phyloP scores from a whole-genome alignment of 2,329 filamentous ascomycete species.

The Mycocentrospora acerina region DNA sequence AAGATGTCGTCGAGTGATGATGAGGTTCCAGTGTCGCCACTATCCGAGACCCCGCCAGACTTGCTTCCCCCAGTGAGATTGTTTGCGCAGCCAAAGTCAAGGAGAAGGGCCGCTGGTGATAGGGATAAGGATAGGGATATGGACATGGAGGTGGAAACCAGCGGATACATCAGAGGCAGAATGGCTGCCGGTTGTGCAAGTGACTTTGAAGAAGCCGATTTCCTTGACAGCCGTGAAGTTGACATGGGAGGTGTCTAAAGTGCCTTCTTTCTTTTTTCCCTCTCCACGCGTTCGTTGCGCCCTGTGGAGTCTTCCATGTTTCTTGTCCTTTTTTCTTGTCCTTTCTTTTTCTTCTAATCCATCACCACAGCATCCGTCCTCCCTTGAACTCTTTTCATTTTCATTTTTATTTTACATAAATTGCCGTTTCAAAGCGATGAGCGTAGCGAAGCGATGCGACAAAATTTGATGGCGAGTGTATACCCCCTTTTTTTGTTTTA shows the following conservation, averaged over 20 bases:
- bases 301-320: too few species aligned
- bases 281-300: too few species aligned
- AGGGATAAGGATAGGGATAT: constrained; percentile 16
- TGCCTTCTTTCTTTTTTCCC: background rate
- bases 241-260: constrained; percentile 38
- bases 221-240: constrained; percentile 44
- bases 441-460: too few species aligned
- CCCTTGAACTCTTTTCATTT: too few species aligned
- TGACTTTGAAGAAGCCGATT: constrained; percentile 72
- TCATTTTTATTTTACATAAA: too few species aligned
- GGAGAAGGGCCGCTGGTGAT: constrained; percentile 16
- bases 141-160: constrained; percentile 34
- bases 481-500: too few species aligned
- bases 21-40: constrained; percentile 38
- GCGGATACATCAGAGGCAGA: constrained; percentile 36
- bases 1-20: constrained; percentile 24
- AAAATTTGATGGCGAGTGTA: too few species aligned
- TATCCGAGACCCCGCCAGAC: constrained; percentile 31
- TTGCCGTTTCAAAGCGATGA: too few species aligned
- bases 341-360: too few species aligned
- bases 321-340: too few species aligned
- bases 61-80: constrained; percentile 24
- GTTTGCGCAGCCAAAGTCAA: constrained; percentile 34
- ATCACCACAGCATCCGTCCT: too few species aligned
- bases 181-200: constrained; percentile 39